Evolutionary conservation across 2,329 filamentous ascomycete species (phyloP), one percentile per base, ranked within the genome.

Genomic region (Verticillium tricorpus): DNA sequence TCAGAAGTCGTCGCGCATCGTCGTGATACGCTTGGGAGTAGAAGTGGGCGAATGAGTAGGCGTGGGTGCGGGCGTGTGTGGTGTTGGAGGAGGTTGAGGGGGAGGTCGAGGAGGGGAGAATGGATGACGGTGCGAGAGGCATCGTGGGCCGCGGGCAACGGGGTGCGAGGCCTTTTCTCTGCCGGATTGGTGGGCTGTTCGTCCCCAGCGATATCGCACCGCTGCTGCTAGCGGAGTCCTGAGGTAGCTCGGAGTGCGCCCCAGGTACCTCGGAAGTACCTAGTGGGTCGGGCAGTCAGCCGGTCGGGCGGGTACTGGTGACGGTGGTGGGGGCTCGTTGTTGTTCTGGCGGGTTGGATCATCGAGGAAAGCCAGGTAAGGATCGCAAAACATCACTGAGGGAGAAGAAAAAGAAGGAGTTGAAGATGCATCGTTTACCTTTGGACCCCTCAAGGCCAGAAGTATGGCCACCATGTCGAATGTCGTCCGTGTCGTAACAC

Each of bases 91-190:
- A 61, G 54, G 12, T 52, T 22, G 45, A 52, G 45, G 45, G 22
- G 39, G 39, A 52, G 45, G 45, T 52, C 45, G 60, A 52, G 56
- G 60, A 62, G 56, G 54, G 32, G 56, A 60, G 55, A 37, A 58
- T 61, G 60, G 58, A 65, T 64, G 63, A 60, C 62, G 39, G 56
- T 37, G 62, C 57, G 37, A 63, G 35, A 39, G 62, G 54, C 64
- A 65, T 65, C 59, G 55, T 65, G 63, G 59, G 19, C 45, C 45
- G 45, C 62, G 64, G 57, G 58, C 56, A 64, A 45, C 22, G 45
- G 45, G 45, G 11, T 22, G 54, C 32, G 31, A 37, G 55, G 59
- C 55, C 56, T 60, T 57, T 60, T 58, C 37, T 45, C 57, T 39
- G 55, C 45, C 45, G 57, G 45, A 50, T 40, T 39, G 37, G 57